Percentiles rank a stretch among this genome's conserved stretches.
phyloP scores from a whole-genome alignment of 2,329 filamentous ascomycete species.

The Penicillium sp. region DNA sequence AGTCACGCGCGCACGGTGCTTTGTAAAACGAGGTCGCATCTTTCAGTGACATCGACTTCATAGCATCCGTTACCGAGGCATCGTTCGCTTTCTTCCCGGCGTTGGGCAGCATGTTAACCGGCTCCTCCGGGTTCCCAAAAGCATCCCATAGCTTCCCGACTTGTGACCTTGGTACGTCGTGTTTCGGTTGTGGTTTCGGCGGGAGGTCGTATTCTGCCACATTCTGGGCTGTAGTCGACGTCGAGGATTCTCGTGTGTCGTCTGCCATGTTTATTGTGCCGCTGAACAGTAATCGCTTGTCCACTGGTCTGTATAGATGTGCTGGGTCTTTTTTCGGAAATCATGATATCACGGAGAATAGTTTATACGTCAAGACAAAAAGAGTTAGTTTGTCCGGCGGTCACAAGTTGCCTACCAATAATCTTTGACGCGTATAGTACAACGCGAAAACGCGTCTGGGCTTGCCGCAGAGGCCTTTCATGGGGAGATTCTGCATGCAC shows the following conservation, averaged over 20 bases:
- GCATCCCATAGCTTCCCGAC: constrained; percentile 55
- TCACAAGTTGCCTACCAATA: constrained; percentile 17
- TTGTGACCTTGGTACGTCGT: constrained; percentile 51
- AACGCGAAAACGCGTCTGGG: constrained; percentile 42
- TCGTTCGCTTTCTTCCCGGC: constrained; percentile 60
- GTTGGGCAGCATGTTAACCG: constrained; percentile 60
- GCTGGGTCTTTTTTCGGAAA: constrained; percentile 21
- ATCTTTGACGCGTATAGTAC: constrained; percentile 34
- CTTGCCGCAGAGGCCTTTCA: constrained; percentile 22
- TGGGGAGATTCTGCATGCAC: constrained; percentile 22
- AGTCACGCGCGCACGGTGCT: constrained; percentile 82
- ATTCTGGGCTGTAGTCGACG: constrained; percentile 18
- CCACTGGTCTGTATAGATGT: constrained; percentile 12
- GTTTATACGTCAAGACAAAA: constrained; percentile 18
- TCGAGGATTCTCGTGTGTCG: constrained; percentile 39
- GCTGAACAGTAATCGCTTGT: constrained; percentile 2
- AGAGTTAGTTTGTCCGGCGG: constrained; percentile 27
- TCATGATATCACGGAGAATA: constrained; percentile 16
- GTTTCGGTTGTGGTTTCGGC: constrained; percentile 41
- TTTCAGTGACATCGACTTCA: constrained; percentile 53
- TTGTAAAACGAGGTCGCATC: constrained; percentile 70
- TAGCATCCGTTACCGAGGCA: constrained; percentile 46
- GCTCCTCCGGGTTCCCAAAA: constrained; percentile 54
- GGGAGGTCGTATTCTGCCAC: constrained; percentile 25
- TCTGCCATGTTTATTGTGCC: constrained; percentile 42